These are phyloP conservation scores for Hanseniaspora vineae DNA, from an alignment of 805 yeast species.

Conservation along the genomic window DNA sequence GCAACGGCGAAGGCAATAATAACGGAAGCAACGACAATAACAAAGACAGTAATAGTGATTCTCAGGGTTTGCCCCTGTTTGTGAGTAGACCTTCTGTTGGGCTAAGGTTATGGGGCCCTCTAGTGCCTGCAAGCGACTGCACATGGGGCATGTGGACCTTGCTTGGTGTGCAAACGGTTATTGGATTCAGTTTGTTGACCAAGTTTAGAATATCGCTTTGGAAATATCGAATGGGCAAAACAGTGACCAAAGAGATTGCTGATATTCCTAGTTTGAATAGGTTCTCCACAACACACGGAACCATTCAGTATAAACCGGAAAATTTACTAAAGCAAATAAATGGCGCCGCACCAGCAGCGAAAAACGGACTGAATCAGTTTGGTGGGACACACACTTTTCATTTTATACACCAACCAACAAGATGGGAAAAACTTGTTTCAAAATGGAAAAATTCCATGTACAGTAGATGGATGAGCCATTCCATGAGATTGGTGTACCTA, in stretches of 20 bases:
- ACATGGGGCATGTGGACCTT: conserved; percentile 37
- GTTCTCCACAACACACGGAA: conserved; percentile 20
- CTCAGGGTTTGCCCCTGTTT: conserved; percentile 10
- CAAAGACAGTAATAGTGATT: conserved; percentile 9
- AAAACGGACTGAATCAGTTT: conserved; percentile 3
- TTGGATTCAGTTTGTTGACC: conserved; percentile 25
- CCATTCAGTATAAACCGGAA: conserved; percentile 9
- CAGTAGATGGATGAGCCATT: background rate
- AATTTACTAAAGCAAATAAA: background rate
- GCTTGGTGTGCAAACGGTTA: conserved; percentile 37
- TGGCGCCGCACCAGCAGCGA: background rate
- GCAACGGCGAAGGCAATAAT: background rate
- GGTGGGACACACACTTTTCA: conserved; percentile 15
- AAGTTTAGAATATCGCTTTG: conserved; percentile 4
- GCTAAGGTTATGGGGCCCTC: conserved; percentile 51
- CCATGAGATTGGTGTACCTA: conserved; percentile 13
- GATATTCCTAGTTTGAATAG: conserved; percentile 23
- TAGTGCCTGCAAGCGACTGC: conserved; percentile 63
- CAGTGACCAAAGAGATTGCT: conserved; percentile 18
- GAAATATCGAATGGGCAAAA: conserved; percentile 2
- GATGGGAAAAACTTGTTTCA: background rate
- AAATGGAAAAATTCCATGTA: background rate
- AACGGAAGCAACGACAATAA: conserved; percentile 2
- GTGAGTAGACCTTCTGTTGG: conserved; percentile 45
- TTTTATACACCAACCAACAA: conserved; percentile 4